A percentile compares a stretch with the other conserved stretches of the same genome.
These are phyloP conservation scores for Cucurbita ficifolia DNA, from an alignment of 306 rosid species.

Conservation along the genomic window DNA sequence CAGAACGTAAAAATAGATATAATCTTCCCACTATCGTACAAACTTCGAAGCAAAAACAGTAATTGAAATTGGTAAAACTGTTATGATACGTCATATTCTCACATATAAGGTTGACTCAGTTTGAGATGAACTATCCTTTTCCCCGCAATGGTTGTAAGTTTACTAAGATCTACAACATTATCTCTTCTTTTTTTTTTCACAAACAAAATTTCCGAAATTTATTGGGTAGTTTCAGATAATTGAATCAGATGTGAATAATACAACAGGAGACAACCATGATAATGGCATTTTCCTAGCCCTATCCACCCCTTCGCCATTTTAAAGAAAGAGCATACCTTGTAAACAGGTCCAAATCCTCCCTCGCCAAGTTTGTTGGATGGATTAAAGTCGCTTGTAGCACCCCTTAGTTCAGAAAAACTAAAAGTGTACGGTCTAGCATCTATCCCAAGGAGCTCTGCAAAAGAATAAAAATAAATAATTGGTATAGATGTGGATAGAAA, in stretches of 20 bases:
- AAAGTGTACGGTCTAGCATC: constrained; percentile 56
- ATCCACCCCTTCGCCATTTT: background rate
- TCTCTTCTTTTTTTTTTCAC: background rate
- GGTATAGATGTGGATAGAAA: background rate
- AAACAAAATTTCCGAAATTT: background rate
- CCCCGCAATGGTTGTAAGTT: background rate
- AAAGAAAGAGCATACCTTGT: constrained; percentile 27
- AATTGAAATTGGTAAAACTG: background rate
- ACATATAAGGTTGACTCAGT: background rate
- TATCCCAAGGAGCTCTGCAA: constrained; percentile 50
- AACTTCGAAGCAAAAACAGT: background rate
- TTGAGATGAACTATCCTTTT: background rate
- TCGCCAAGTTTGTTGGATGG: constrained; percentile 55
- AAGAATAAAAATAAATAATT: constrained; percentile 4
- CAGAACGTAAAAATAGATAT: background rate
- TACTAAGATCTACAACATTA: background rate
- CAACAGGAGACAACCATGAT: background rate
- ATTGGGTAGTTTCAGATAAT: background rate
- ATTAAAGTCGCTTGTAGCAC: constrained; percentile 53
- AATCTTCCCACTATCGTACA: background rate
- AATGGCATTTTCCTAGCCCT: background rate
- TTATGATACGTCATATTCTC: background rate
- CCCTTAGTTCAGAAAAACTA: constrained; percentile 41
- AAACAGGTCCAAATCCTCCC: constrained; percentile 88
- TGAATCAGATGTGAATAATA: background rate